phyloP scores from a whole-genome alignment of 306 rosid genomes.

The Medicago lupulina region DNA sequence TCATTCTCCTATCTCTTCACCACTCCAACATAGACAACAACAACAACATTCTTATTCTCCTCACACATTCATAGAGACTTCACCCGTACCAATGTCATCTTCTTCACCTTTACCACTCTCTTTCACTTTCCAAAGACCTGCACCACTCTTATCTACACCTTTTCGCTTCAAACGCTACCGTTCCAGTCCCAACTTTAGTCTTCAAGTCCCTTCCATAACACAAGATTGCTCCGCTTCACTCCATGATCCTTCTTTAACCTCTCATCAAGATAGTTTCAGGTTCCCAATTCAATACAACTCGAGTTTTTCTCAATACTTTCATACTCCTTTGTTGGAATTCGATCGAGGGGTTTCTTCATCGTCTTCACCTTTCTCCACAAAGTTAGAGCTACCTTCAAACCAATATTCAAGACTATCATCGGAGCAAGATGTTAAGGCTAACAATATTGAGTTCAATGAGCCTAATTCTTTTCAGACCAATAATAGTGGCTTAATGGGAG shows the following conservation, averaged over 20 bases:
- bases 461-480: conserved; percentile 30
- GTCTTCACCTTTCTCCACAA: conserved; percentile 39
- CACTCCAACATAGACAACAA: conserved; percentile 34
- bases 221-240: conserved; percentile 12
- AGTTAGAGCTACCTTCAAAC: conserved; percentile 75
- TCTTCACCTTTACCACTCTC: conserved; percentile 44
- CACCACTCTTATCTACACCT: conserved; percentile 56
- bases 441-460: conserved; percentile 41
- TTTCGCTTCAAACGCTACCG: conserved; percentile 58
- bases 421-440: conserved; percentile 45
- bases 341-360: conserved; percentile 31
- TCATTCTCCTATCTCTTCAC: conserved; percentile 62
- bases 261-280: conserved; percentile 46
- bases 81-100: conserved; percentile 34
- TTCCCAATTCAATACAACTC: conserved; percentile 51
- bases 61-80: conserved; percentile 39
- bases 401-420: conserved; percentile 51
- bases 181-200: too few relatives aligned
- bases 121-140: conserved; percentile 70
- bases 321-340: conserved; percentile 50
- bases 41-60: conserved; percentile 39
- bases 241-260: conserved; percentile 7
- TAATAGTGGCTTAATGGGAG: conserved; percentile 55
- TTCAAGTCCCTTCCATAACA: too few relatives aligned
- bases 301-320: conserved; percentile 45